Conservation (phyloP, 306 rosid genomes). For the Abrus pulchellus region DNA sequence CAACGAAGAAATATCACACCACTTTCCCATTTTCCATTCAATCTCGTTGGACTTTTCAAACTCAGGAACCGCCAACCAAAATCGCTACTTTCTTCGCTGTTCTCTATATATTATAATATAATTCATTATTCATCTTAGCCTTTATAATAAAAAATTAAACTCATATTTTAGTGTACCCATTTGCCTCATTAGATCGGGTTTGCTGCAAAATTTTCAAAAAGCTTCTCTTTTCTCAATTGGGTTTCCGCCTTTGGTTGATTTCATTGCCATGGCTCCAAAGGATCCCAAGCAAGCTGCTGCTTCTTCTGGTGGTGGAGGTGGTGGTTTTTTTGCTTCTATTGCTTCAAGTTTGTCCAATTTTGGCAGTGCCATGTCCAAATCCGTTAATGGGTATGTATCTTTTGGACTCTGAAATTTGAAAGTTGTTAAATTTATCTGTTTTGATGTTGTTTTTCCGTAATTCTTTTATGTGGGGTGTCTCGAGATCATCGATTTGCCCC, state of each 20-base stretch:
- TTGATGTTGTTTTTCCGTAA: neutral
- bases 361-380: conserved; percentile 72
- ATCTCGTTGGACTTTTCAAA: conserved; percentile 63
- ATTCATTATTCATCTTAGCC: neutral
- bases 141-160: neutral
- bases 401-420: neutral
- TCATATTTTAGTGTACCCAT: conserved; percentile 30
- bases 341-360: conserved; percentile 74
- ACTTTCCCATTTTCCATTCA: conserved; percentile 10
- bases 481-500: conserved; percentile 18
- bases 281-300: conserved; percentile 70
- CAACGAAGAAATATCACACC: neutral
- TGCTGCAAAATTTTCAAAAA: neutral
- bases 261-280: conserved; percentile 62
- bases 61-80: conserved; percentile 64
- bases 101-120: conserved; percentile 29
- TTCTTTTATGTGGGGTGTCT: conserved; percentile 22
- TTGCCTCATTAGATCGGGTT: conserved; percentile 45
- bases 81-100: conserved; percentile 56
- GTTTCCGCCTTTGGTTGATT: conserved; percentile 35
- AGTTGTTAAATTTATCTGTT: conserved; percentile 17
- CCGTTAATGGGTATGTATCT: conserved; percentile 70
- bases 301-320: conserved; percentile 55
- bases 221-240: conserved; percentile 41
- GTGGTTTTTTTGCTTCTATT: conserved; percentile 76